Percentiles rank a stretch among this genome's conserved stretches.
Evolutionary conservation across 441 rosid genomes (phyloP).

Genomic region (Erodium moschatum): DNA sequence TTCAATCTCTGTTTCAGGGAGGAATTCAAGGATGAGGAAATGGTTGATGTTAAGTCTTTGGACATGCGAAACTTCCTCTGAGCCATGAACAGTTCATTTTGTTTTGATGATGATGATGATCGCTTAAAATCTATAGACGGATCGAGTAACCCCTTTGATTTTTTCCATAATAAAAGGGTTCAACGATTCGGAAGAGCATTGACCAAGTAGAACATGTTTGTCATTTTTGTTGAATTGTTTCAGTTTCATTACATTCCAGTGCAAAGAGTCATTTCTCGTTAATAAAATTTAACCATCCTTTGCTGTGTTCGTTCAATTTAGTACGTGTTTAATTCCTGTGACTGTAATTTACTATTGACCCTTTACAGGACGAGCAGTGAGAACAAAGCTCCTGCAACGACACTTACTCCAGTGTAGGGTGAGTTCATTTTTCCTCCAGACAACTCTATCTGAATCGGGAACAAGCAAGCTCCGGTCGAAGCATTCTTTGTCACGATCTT

Average conservation of each 20-base stretch:
- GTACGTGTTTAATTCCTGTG: too few species aligned
- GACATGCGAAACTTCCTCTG: conserved; percentile 85
- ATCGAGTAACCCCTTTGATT: not conserved
- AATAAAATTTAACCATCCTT: too few species aligned
- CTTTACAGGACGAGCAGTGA: conserved; percentile 14
- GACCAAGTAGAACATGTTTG: not conserved
- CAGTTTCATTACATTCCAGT: not conserved
- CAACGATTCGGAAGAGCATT: not conserved
- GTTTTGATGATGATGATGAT: not conserved
- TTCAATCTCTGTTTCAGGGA: conserved; percentile 41
- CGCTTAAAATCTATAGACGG: too few species aligned
- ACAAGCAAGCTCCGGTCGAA: conserved; percentile 32
- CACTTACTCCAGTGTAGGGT: conserved; percentile 13
- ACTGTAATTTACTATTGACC: too few species aligned
- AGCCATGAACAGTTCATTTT: conserved; percentile 6
- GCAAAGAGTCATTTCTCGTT: not conserved
- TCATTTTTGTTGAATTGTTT: not conserved
- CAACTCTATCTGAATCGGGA: conserved; percentile 45
- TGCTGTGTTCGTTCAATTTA: too few species aligned
- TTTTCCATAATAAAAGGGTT: conserved; percentile 16
- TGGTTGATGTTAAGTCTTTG: conserved; percentile 68
- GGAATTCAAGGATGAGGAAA: conserved; percentile 76
- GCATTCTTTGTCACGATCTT: conserved; percentile 33
- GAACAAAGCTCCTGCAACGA: conserved; percentile 25
- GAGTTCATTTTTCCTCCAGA: conserved; percentile 24